Percentiles rank a stretch among this genome's conserved stretches.
Conservation (phyloP, 371 early-diverging fungal genomes). For the Mortierella sp. region DNA sequence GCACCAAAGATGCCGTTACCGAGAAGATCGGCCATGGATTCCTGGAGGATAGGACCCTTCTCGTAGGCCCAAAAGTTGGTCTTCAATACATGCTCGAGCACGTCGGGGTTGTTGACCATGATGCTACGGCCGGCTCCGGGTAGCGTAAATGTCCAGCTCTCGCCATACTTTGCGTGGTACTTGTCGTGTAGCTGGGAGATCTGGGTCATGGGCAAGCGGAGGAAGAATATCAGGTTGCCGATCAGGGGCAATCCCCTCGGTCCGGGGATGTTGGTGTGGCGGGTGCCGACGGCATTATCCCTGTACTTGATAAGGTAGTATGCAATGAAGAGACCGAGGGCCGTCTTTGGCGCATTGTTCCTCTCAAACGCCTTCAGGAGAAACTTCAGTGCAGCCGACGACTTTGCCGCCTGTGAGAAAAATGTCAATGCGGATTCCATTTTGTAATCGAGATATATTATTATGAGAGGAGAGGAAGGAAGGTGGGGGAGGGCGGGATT, state of each 20-base stretch:
- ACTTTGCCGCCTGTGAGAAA: conserved; percentile 26
- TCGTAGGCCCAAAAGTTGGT: conserved; percentile 72
- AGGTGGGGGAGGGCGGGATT: too few species aligned
- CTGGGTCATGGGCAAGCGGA: conserved; percentile 17
- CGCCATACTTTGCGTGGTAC: conserved; percentile 33
- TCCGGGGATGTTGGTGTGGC: conserved; percentile 41
- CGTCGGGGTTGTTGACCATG: conserved; percentile 47
- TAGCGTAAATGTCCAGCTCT: conserved; percentile 33
- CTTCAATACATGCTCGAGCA: conserved; percentile 57
- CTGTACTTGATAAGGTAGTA: conserved; percentile 40
- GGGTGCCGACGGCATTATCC: conserved; percentile 47
- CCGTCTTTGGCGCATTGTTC: conserved; percentile 28
- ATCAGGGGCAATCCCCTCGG: conserved; percentile 49
- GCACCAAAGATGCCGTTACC: conserved; percentile 81
- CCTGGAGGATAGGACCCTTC: conserved; percentile 63
- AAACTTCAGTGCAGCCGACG: conserved; percentile 26
- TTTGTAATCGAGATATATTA: too few species aligned
- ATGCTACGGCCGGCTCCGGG: conserved; percentile 29
- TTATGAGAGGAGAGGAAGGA: background rate
- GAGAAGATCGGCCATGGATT: conserved; percentile 61
- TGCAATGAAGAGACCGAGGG: conserved; percentile 31
- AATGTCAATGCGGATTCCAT: conserved; percentile 16
- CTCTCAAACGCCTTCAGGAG: conserved; percentile 28
- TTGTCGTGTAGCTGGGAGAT: conserved; percentile 45
- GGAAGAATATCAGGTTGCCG: conserved; percentile 37